These are phyloP conservation scores for Rhododendron griersonianum DNA, from an alignment of 148 eudicot genomes.

Conservation along the genomic window DNA sequence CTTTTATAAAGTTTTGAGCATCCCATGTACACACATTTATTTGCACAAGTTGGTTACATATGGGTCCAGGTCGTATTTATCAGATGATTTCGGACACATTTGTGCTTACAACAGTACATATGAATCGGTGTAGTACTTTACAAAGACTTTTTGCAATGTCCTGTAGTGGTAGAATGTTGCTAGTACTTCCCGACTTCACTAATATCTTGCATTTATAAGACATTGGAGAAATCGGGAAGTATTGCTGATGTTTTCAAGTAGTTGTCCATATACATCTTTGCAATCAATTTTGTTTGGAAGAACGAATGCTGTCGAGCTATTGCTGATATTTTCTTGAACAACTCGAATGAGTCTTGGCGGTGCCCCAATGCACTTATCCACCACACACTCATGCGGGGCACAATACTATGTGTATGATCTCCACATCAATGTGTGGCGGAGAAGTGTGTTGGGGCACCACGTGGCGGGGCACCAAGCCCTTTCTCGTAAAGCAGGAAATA, in stretches of 20 bases:
- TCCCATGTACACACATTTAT: not conserved
- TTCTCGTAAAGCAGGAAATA: too few species aligned
- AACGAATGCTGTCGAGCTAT: not conserved
- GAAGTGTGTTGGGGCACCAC: not conserved
- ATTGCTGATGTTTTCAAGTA: too few species aligned
- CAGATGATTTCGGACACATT: too few species aligned
- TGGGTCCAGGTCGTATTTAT: not conserved
- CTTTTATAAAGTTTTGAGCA: not conserved
- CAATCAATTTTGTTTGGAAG: not conserved
- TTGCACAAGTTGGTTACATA: not conserved
- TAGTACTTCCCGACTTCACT: not conserved
- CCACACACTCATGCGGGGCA: too few species aligned
- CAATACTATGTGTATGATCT: too few species aligned
- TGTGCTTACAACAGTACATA: too few species aligned
- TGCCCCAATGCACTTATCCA: too few species aligned
- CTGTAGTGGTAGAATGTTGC: not conserved
- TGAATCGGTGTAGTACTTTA: too few species aligned
- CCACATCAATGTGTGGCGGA: not conserved
- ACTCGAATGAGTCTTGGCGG: too few species aligned
- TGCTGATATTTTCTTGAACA: not conserved
- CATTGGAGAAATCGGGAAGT: not conserved
- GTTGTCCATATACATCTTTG: not conserved
- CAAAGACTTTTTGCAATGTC: too few species aligned
- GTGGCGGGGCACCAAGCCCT: too few species aligned
- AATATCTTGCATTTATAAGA: not conserved